A percentile compares a stretch with the other conserved stretches of the same genome.
Conservation (phyloP, 2,329 filamentous ascomycete genomes). For the Aspergillus japonicus region DNA sequence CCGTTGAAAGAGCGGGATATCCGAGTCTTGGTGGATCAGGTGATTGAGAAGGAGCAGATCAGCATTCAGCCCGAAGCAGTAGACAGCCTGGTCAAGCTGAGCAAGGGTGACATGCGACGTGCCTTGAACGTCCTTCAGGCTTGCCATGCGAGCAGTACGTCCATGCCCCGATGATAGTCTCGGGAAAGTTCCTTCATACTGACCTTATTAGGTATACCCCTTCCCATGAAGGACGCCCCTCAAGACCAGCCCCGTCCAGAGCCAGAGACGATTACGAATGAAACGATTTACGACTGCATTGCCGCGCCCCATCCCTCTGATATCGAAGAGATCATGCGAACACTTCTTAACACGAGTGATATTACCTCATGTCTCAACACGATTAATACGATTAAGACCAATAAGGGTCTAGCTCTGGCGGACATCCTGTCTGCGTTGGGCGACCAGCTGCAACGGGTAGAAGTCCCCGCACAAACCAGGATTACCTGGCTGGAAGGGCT, state of each 20-base stretch:
- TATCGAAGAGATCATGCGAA: constrained; percentile 78
- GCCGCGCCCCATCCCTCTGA: constrained; percentile 90
- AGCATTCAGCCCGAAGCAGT: constrained; percentile 78
- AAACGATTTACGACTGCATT: constrained; percentile 94
- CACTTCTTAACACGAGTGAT: constrained; percentile 78
- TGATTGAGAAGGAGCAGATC: constrained; percentile 82
- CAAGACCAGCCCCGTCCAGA: constrained; percentile 59
- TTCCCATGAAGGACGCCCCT: constrained; percentile 60
- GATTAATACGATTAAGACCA: constrained; percentile 81
- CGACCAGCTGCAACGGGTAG: constrained; percentile 77
- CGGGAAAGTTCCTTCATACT: not conserved
- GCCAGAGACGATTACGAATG: constrained; percentile 84
- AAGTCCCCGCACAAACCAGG: constrained; percentile 82
- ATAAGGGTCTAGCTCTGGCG: constrained; percentile 83
- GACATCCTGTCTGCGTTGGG: constrained; percentile 87
- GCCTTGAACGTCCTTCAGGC: constrained; percentile 95
- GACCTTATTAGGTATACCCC: constrained; percentile 59
- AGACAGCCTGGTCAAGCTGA: constrained; percentile 79
- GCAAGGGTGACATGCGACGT: constrained; percentile 93
- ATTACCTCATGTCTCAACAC: constrained; percentile 86
- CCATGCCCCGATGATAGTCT: not conserved
- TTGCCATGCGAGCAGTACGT: constrained; percentile 85
- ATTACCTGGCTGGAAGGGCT: constrained; percentile 89
- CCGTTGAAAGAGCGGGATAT: constrained; percentile 90
- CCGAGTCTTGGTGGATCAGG: constrained; percentile 77